A percentile compares a stretch with the other conserved stretches of the same genome.
Conservation (phyloP, 1,284 basidiomycete species). For the Megacollybia platyphylla region DNA sequence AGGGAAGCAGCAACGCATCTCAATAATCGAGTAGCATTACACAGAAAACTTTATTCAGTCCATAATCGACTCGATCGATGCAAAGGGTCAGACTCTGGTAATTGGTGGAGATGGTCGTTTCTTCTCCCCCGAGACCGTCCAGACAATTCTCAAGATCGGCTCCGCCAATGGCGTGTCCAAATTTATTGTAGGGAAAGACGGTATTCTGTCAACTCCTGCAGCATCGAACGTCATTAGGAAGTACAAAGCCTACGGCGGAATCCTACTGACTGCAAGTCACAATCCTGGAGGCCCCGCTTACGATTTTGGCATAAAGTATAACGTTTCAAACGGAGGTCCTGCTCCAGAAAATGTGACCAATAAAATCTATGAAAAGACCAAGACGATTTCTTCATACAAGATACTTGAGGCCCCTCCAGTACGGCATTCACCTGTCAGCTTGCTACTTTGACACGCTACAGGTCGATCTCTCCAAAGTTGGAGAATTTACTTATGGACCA, state of each 20-base stretch:
- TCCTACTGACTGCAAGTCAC: slow-evolving; percentile 95
- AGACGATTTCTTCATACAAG: slow-evolving; percentile 80
- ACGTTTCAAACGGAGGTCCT: slow-evolving; percentile 93
- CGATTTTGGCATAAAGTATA: slow-evolving; percentile 99
- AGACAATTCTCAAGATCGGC: slow-evolving; percentile 84
- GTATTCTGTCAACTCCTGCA: slow-evolving; percentile 93
- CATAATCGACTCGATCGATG: slow-evolving; percentile 85
- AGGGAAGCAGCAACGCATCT: neutral
- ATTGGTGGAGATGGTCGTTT: slow-evolving; percentile 96
- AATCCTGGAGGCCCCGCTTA: slow-evolving; percentile 96
- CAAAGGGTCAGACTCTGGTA: slow-evolving; percentile 79
- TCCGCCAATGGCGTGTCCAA: slow-evolving; percentile 86
- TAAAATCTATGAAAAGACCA: slow-evolving; percentile 87
- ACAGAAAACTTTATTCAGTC: slow-evolving; percentile 98
- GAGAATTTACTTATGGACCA: slow-evolving; percentile 72
- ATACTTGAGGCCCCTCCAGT: slow-evolving; percentile 70
- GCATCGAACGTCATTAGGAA: slow-evolving; percentile 93
- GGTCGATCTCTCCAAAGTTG: slow-evolving; percentile 81
- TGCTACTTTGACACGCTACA: slow-evolving; percentile 16
- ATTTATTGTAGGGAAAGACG: slow-evolving; percentile 82
- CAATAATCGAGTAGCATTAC: slow-evolving; percentile 56
- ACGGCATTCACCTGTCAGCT: slow-evolving; percentile 13
- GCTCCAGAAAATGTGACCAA: slow-evolving; percentile 93
- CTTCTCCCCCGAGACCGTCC: slow-evolving; percentile 83
- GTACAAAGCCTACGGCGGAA: slow-evolving; percentile 94